Evolutionary conservation across 768 basidiomycete species (phyloP).

Genomic region (Russula olivacea): DNA sequence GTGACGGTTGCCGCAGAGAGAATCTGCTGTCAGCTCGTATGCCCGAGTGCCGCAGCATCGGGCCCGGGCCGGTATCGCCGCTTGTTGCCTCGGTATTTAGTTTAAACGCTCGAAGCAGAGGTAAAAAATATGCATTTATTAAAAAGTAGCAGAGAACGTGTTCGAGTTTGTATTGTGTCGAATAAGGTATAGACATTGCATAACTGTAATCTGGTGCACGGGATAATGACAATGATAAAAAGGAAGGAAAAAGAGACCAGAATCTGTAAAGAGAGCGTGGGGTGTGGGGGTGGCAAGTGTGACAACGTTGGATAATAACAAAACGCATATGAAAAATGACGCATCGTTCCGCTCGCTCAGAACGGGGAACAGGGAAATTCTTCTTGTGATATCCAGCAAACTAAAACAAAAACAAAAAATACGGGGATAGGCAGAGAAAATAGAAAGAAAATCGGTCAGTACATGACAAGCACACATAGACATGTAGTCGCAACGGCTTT

Average conservation of each 20-base stretch:
- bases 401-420: background rate
- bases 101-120: too few species aligned
- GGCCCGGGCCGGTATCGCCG: background rate
- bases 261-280: too few species aligned
- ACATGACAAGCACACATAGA: slow-evolving; percentile 1
- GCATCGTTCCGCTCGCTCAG: too few species aligned
- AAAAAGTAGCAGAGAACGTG: background rate
- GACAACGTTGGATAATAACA: background rate
- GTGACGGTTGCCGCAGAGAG: too few species aligned
- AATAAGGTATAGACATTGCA: slow-evolving; percentile 16
- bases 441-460: slow-evolving; percentile 1
- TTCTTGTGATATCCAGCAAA: slow-evolving; percentile 6
- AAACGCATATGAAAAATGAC: background rate
- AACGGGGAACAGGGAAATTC: background rate
- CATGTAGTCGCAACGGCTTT: too few species aligned
- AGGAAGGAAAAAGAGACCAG: too few species aligned
- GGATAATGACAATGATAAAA: slow-evolving; percentile 3
- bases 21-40: too few species aligned
- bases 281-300: too few species aligned
- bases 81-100: too few species aligned
- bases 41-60: too few species aligned
- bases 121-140: background rate
- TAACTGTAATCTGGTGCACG: slow-evolving; percentile 1
- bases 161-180: background rate
- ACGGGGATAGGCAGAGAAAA: background rate